phyloP scores from a whole-genome alignment of 2,329 filamentous ascomycete species.

The Ampelomyces quisqualis region DNA sequence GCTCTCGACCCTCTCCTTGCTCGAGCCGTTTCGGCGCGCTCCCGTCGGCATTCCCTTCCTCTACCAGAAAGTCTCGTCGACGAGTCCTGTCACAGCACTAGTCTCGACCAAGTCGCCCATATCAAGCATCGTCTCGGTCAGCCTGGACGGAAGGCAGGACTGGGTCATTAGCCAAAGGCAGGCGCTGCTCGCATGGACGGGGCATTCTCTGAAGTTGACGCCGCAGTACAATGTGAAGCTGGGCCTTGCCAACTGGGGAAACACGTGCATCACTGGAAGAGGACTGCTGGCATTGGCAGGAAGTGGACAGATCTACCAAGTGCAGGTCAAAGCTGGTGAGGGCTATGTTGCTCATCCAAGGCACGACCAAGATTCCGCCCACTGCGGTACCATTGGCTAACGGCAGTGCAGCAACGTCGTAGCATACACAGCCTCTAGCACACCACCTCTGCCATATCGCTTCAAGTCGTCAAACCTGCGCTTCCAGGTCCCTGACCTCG shows the following conservation, averaged over 20 bases:
- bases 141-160: conserved; percentile 89
- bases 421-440: conserved; percentile 77
- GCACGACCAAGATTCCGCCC: conserved; percentile 35
- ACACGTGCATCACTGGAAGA: conserved; percentile 81
- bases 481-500: conserved; percentile 73
- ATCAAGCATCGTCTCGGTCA: conserved; percentile 82
- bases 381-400: conserved; percentile 3
- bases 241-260: conserved; percentile 86
- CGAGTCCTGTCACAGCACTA: conserved; percentile 81
- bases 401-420: conserved; percentile 68
- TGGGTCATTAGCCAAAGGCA: conserved; percentile 91
- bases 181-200: conserved; percentile 93
- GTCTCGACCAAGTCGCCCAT: conserved; percentile 84
- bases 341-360: conserved; percentile 87
- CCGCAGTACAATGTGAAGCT: conserved; percentile 74
- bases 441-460: conserved; percentile 78
- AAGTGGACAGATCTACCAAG: conserved; percentile 84
- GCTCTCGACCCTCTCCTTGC: conserved; percentile 82
- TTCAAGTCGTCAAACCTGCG: conserved; percentile 74
- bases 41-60: conserved; percentile 87
- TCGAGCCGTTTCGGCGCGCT: conserved; percentile 79
- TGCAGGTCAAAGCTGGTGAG: conserved; percentile 78
- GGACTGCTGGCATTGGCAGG: conserved; percentile 83
- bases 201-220: conserved; percentile 75
- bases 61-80: conserved; percentile 84